Base-by-base conservation (phyloP, 495 filamentous ascomycete genomes). In the Extremus antarcticus region DNA sequence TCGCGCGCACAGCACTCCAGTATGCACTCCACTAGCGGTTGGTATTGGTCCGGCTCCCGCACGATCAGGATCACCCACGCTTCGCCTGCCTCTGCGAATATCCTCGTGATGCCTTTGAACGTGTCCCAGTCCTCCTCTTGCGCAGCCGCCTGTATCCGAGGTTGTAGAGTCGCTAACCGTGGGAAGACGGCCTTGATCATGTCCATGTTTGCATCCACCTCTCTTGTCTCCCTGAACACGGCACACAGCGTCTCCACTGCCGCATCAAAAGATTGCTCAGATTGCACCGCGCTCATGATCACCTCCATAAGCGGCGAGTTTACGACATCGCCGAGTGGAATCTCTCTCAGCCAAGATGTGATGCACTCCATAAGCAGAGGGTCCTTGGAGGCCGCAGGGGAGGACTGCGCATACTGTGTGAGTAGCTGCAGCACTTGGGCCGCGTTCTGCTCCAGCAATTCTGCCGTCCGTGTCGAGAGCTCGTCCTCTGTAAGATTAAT, bases 401-500 rank as follows among this genome's bases (percentile, higher is more conserved):
- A 95, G 25, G 90, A 94, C 61, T 90, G 86, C 11, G 90, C 78
- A 65, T 97, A 97, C 65, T 87, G 86, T 23, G 85, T 84, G 62
- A 97, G 74, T 51, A 99, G 78, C 61, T 81, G 73, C 62, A 97
- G 77, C 29, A 97, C 94, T 62, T 89, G 81, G 29, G 81, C 72
- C 45, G 91, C 87, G 70, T 97, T 99, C 61, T 95, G 82, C 66
- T 86, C 83, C 64, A 99, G 73, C 55, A 99, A 73, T 66, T 96
- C 92, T 63, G 78, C 76, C 49, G 90, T 95, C 73, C 94, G 82
- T 54, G 72, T 72, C 23, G 68, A 69, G 58, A 99, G 79, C 65
- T 97, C 91, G 65, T 97, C 90, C 82, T 99, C 92, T 76, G 86
- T 88, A 71, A 99, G 78, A 77, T 87, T 94, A 78, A 97, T 94